Evolutionary conservation across 352 stramenopile genomes (phyloP).

Genomic region (Pythium coloratum): DNA sequence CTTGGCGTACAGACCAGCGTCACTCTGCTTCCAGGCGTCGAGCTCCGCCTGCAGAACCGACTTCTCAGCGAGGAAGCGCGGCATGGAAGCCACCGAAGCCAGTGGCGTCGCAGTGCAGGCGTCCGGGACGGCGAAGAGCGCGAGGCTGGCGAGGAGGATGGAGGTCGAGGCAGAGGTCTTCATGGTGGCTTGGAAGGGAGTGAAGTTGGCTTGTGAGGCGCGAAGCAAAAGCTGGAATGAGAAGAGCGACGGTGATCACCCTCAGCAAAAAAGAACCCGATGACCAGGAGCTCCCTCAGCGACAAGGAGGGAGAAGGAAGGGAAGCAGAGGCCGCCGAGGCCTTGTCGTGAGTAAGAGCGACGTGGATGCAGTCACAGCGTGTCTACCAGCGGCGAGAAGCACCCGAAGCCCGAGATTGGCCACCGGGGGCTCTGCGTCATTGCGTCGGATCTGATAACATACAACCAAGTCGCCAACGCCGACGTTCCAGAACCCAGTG

Average conservation of each 20-base stretch:
- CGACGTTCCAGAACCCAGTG: background rate
- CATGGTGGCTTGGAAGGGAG: constrained; percentile 4
- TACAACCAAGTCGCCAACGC: background rate
- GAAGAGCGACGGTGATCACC: background rate
- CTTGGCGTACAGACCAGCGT: constrained; percentile 47
- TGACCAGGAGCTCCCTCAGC: too few species aligned
- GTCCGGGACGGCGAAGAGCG: constrained; percentile 14
- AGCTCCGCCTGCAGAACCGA: constrained; percentile 41
- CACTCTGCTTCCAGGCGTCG: constrained; percentile 49
- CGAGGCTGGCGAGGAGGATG: constrained; percentile 32
- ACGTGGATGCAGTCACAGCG: too few species aligned
- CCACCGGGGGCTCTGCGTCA: too few species aligned
- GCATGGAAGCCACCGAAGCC: constrained; percentile 34
- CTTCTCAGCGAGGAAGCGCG: constrained; percentile 52
- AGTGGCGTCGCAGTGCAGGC: constrained; percentile 13
- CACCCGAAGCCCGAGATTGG: background rate
- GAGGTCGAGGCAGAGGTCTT: constrained; percentile 27
- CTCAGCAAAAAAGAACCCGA: too few species aligned
- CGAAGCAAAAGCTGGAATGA: background rate
- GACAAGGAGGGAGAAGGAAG: background rate
- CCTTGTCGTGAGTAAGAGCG: background rate
- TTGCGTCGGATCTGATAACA: background rate
- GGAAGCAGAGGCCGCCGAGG: too few species aligned
- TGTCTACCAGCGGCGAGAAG: background rate
- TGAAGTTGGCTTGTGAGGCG: background rate